Base-by-base conservation (phyloP, 495 filamentous ascomycete species). In the Rostrohypoxylon terebratum region DNA sequence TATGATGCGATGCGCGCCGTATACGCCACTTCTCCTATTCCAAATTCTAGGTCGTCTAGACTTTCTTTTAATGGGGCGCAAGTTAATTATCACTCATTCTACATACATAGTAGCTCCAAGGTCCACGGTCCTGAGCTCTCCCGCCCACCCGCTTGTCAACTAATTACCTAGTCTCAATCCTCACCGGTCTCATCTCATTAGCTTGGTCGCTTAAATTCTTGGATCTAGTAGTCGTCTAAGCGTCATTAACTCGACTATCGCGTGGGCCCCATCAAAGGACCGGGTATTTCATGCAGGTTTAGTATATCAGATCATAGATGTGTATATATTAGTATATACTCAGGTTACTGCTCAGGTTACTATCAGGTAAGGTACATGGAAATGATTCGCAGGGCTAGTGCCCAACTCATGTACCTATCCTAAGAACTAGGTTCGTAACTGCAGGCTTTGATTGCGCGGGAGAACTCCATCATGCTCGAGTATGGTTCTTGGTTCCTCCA, bases 201-300 rank as follows among this genome's bases (percentile, higher is more conserved):
- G 60, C 62, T 62, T 36, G 47, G 21, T 54, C 55, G 34, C 64
- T 57, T 44, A 40, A 53, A 31, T 50, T 47, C 47, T 38, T 47
- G 40, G 40, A 38, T 53, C 62, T 66, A 66, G 62, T 63, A 42
- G 60, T 66, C 61, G 55, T 50, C 55, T 47, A 66, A 57, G 65
- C 65, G 55, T 45, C 38, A 57, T 69, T 61, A 54, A 68, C 36
- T 16, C 50, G 31, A 16, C 16, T 58, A 57, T 55, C 51, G 59
- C 60, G 54, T 61, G 60, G 57, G 45, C 18, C 11, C 59, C 21
- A 31, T 40, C 38, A 31, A 23, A 51, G 51, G 40, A 53, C 42
- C 42, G 42, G 42, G 25, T 36, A 38, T 44, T 44, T 47, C 59
- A 40, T 54, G 54, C 54, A 58, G 10, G 16, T 25, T 3, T 14